A percentile compares a stretch with the other conserved stretches of the same genome.
phyloP scores from a whole-genome alignment of 441 rosid genomes.

The Macaranga tanarius region DNA sequence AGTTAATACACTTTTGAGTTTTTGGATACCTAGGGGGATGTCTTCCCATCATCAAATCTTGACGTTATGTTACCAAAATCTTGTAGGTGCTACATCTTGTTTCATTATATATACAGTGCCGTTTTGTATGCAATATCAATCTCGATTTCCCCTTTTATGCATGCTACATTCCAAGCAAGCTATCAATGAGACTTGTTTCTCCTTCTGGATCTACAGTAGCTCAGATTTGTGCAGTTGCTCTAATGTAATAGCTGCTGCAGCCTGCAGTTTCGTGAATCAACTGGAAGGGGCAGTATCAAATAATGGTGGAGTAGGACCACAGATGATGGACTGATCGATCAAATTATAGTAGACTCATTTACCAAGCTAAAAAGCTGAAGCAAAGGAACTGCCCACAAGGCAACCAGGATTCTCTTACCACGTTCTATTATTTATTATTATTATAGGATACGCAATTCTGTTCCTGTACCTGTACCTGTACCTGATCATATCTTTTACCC shows the following conservation, averaged over 20 bases:
- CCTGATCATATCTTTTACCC: slow-evolving; percentile 21
- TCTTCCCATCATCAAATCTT: not conserved
- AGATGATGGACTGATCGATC: slow-evolving; percentile 2
- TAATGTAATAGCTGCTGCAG: not conserved
- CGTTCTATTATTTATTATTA: slow-evolving; percentile 8
- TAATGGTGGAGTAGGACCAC: slow-evolving; percentile 15
- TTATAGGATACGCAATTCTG: not conserved
- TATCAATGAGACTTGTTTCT: not conserved
- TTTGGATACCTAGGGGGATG: not conserved
- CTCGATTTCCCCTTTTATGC: not conserved
- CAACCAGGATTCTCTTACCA: not conserved
- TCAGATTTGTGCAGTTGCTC: not conserved
- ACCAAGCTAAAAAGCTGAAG: slow-evolving; percentile 12
- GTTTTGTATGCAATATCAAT: not conserved
- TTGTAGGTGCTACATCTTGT: not conserved
- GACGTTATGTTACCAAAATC: not conserved
- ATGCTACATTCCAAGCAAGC: not conserved
- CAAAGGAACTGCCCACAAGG: not conserved
- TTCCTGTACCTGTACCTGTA: too few relatives aligned
- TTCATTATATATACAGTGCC: not conserved
- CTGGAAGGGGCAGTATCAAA: not conserved
- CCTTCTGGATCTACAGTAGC: not conserved
- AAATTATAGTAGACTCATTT: slow-evolving; percentile 1
- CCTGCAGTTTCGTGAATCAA: not conserved
- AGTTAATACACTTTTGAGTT: not conserved